Conservation (phyloP, 2,329 filamentous ascomycete genomes). For the Neonectria faginata region DNA sequence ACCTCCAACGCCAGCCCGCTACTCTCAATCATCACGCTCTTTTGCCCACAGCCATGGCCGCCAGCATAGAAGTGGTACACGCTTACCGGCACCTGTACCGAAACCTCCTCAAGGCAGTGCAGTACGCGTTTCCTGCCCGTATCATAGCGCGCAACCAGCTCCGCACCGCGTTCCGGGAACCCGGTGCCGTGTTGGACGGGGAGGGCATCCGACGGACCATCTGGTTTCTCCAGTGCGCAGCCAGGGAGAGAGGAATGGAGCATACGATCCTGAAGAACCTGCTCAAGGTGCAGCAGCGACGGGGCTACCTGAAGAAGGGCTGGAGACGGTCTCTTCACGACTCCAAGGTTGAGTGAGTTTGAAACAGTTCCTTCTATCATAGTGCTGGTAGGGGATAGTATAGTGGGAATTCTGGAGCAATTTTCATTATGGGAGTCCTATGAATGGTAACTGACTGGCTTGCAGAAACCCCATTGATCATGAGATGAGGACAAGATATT, state of each 20-base stretch:
- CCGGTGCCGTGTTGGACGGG: constrained; percentile 58
- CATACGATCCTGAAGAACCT: constrained; percentile 79
- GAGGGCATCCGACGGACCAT: constrained; percentile 72
- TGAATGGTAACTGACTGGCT: constrained; percentile 13
- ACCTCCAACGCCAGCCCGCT: not conserved
- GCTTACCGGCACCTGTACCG: constrained; percentile 80
- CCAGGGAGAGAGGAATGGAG: constrained; percentile 73
- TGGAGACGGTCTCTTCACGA: constrained; percentile 40
- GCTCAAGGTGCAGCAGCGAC: constrained; percentile 52
- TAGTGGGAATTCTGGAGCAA: not conserved
- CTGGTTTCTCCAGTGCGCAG: constrained; percentile 76
- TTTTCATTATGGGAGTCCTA: not conserved
- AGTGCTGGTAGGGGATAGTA: not conserved
- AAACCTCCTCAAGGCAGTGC: constrained; percentile 74
- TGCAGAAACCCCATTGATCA: constrained; percentile 36
- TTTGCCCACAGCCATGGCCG: constrained; percentile 33
- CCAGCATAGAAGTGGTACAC: constrained; percentile 61
- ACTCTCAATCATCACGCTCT: constrained; percentile 2
- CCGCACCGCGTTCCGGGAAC: constrained; percentile 68
- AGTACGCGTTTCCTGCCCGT: constrained; percentile 76
- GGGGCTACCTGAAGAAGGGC: constrained; percentile 21
- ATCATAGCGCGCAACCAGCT: constrained; percentile 71
- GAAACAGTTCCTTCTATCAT: not conserved
- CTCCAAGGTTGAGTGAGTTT: constrained; percentile 44
- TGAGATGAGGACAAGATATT: constrained; percentile 55